Evolutionary conservation across 2,329 filamentous ascomycete species (phyloP).

Genomic region (Fusarium odoratissimum): DNA sequence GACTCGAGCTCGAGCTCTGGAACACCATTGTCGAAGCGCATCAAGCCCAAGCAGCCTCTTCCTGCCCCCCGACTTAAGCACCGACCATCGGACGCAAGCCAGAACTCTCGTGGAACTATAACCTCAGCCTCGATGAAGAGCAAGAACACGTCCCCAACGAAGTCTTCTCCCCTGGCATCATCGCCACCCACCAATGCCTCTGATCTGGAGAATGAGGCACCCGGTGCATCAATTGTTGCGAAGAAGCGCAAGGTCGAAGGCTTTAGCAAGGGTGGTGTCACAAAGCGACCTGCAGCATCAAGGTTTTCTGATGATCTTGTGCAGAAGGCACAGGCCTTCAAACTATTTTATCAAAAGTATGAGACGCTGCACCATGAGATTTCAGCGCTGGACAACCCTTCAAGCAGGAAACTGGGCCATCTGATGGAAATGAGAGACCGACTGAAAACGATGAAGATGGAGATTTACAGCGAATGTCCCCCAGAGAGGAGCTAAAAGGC

Average conservation of each 20-base stretch:
- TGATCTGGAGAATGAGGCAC: conserved; percentile 63
- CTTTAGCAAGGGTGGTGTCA: conserved; percentile 38
- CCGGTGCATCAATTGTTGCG: conserved; percentile 41
- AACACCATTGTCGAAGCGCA: conserved; percentile 68
- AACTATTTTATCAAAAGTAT: conserved; percentile 67
- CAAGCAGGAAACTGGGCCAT: conserved; percentile 61
- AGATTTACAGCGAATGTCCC: conserved; percentile 64
- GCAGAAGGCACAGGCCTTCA: conserved; percentile 66
- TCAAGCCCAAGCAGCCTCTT: conserved; percentile 61
- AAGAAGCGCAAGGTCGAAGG: conserved; percentile 59
- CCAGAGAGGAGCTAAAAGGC: conserved; percentile 43
- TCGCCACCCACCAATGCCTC: conserved; percentile 75
- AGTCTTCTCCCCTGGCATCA: conserved; percentile 73
- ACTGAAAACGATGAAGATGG: conserved; percentile 67
- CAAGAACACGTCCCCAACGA: conserved; percentile 68
- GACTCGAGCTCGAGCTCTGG: conserved; percentile 71
- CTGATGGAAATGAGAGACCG: conserved; percentile 66
- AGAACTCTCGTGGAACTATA: conserved; percentile 56
- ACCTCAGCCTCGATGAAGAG: conserved; percentile 58
- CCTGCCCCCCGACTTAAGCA: conserved; percentile 53
- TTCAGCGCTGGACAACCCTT: conserved; percentile 60
- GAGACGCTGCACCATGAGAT: conserved; percentile 68
- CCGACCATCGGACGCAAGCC: conserved; percentile 61
- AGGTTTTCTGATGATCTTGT: conserved; percentile 58
- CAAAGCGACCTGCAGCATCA: conserved; percentile 48